Conservation (phyloP, 2,329 filamentous ascomycete genomes). For the Sclerotinia nivalis region DNA sequence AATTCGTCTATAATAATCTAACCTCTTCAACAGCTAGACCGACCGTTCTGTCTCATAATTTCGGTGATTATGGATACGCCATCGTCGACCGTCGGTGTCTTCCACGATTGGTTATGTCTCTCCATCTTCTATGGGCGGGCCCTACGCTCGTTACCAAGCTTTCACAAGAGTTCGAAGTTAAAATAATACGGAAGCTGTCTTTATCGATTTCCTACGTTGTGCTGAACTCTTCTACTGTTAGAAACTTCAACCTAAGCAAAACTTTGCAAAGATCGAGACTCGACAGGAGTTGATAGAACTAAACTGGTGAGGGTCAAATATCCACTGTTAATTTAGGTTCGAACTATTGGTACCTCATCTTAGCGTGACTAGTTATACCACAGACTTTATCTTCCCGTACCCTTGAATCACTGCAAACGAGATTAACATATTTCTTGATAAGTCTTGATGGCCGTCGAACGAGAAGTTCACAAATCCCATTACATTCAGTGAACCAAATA, state of each 20-base stretch:
- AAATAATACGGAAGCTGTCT: not conserved
- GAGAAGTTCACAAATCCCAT: not conserved
- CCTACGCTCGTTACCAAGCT: constrained; percentile 17
- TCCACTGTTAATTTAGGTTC: constrained; percentile 6
- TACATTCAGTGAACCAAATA: not conserved
- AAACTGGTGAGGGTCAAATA: not conserved
- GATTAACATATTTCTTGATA: not conserved
- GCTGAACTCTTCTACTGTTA: no score
- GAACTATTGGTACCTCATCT: constrained; percentile 16
- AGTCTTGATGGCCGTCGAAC: not conserved
- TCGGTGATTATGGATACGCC: constrained; percentile 23
- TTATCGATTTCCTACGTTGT: not conserved
- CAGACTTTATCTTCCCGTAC: not conserved
- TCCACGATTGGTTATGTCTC: constrained; percentile 22
- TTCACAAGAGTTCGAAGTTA: not conserved
- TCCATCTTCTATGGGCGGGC: not conserved
- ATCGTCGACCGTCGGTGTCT: constrained; percentile 9
- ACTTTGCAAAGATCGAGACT: no score
- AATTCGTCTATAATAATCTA: constrained; percentile 4
- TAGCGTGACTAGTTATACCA: constrained; percentile 22
- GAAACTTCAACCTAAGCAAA: no score
- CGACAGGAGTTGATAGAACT: not conserved
- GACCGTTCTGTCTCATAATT: constrained; percentile 16
- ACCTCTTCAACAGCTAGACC: constrained; percentile 5
- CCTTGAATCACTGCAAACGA: not conserved